Evolutionary conservation across 192 early-diverging fungal species (phyloP).

Genomic region (Umbelopsis ramanniana): DNA sequence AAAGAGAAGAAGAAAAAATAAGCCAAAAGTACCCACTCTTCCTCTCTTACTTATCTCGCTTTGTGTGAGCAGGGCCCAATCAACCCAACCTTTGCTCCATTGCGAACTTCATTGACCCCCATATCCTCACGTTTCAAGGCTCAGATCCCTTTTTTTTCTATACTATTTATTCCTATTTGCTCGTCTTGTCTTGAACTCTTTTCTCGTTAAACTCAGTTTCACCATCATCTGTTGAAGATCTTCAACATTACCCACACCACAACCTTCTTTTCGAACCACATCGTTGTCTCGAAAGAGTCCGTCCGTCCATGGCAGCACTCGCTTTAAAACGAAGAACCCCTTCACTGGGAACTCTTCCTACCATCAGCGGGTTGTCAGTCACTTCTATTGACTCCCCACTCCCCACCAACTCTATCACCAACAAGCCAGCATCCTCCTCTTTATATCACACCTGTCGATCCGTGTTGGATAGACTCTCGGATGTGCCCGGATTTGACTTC

Average conservation of each 20-base stretch:
- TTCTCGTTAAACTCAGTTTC: slow-evolving; percentile 7
- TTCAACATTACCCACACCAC: slow-evolving; percentile 12
- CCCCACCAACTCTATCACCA: slow-evolving; percentile 43
- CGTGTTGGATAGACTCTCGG: slow-evolving; percentile 70
- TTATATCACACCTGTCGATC: slow-evolving; percentile 76
- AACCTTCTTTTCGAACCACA: slow-evolving; percentile 6
- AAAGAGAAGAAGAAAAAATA: slow-evolving; percentile 12
- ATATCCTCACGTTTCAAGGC: neutral
- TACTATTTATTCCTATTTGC: neutral
- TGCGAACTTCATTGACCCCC: neutral
- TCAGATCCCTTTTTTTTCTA: slow-evolving; percentile 2
- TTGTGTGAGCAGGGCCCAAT: too few relatives aligned
- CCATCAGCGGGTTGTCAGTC: slow-evolving; percentile 17
- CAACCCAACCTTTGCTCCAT: too few relatives aligned
- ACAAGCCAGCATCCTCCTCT: slow-evolving; percentile 50
- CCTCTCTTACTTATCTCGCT: too few relatives aligned
- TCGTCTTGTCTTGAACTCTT: neutral
- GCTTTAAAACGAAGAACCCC: slow-evolving; percentile 40
- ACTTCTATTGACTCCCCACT: slow-evolving; percentile 41
- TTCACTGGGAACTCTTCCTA: slow-evolving; percentile 24
- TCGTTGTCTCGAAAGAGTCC: slow-evolving; percentile 2
- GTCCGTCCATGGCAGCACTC: slow-evolving; percentile 45
- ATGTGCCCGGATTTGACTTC: slow-evolving; percentile 69
- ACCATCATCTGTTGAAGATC: slow-evolving; percentile 19
- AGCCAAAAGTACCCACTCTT: neutral